Percentiles rank a stretch among this genome's conserved stretches.
phyloP scores from a whole-genome alignment of 75 land plant genomes.

The Pinus albicaulis region DNA sequence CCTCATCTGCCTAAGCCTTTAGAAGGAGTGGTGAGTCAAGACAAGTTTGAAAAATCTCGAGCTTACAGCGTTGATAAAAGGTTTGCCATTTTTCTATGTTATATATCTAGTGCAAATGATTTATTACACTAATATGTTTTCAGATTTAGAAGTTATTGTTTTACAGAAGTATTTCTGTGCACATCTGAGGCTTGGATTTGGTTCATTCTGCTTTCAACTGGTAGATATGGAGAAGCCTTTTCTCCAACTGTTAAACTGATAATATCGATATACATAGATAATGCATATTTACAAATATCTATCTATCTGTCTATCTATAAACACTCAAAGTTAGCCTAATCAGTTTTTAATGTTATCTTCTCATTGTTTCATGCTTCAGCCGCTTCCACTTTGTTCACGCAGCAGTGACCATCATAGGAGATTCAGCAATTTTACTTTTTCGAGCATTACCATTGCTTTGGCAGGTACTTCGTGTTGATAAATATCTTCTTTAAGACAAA shows the following conservation, averaged over 20 bases:
- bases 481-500: not conserved
- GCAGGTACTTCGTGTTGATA: slow-evolving; percentile 50
- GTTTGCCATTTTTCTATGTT: slow-evolving; percentile 29
- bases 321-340: not conserved
- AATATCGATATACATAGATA: not conserved
- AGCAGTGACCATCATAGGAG: slow-evolving; percentile 75
- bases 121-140: not conserved
- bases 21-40: slow-evolving; percentile 87
- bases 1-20: slow-evolving; percentile 77
- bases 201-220: not conserved
- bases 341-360: not conserved
- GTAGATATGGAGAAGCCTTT: not conserved
- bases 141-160: slow-evolving; percentile 3
- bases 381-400: slow-evolving; percentile 91
- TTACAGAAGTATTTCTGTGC: not conserved
- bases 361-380: slow-evolving; percentile 36
- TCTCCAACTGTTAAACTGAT: not conserved
- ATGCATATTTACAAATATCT: not conserved
- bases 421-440: slow-evolving; percentile 61
- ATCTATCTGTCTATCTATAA: not conserved
- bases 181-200: not conserved
- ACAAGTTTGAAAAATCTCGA: slow-evolving; percentile 88
- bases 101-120: not conserved
- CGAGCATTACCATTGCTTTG: slow-evolving; percentile 89
- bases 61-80: slow-evolving; percentile 98